A percentile compares a stretch with the other conserved stretches of the same genome.
Evolutionary conservation across 176 grass and related monocot genomes (phyloP).

Genomic region (Musa acuminata): DNA sequence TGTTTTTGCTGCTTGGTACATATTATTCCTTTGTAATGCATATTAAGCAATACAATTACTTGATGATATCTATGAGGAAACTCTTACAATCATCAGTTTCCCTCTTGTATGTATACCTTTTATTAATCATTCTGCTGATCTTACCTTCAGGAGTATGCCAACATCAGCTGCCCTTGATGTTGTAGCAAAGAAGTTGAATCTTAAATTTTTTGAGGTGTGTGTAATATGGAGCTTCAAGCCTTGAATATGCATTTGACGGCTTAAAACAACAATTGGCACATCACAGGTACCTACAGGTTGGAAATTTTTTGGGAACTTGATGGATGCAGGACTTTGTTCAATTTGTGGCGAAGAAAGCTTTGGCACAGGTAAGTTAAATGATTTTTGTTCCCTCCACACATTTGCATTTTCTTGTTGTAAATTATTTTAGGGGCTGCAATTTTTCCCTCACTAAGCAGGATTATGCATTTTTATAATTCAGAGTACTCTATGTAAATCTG

Average conservation of each 20-base stretch:
- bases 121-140: conserved; percentile 23
- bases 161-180: conserved; percentile 99
- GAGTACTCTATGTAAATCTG: not conserved
- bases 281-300: conserved; percentile 96
- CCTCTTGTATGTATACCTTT: not conserved
- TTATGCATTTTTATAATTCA: no score
- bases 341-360: conserved; percentile 99
- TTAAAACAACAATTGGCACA: conserved; percentile 6
- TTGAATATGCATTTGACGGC: not conserved
- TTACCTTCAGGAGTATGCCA: conserved; percentile 87
- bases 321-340: conserved; percentile 98
- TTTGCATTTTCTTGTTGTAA: not conserved
- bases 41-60: not conserved
- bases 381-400: not conserved
- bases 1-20: not conserved
- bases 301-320: conserved; percentile 99
- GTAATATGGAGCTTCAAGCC: not conserved
- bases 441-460: no score
- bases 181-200: conserved; percentile 82
- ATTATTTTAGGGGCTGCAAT: no score
- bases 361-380: conserved; percentile 56
- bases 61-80: not conserved
- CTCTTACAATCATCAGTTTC: not conserved
- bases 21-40: not conserved
- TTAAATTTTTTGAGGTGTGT: conserved; percentile 98